phyloP scores from a whole-genome alignment of 2,329 filamentous ascomycete species.

The Paraphoma sp. region DNA sequence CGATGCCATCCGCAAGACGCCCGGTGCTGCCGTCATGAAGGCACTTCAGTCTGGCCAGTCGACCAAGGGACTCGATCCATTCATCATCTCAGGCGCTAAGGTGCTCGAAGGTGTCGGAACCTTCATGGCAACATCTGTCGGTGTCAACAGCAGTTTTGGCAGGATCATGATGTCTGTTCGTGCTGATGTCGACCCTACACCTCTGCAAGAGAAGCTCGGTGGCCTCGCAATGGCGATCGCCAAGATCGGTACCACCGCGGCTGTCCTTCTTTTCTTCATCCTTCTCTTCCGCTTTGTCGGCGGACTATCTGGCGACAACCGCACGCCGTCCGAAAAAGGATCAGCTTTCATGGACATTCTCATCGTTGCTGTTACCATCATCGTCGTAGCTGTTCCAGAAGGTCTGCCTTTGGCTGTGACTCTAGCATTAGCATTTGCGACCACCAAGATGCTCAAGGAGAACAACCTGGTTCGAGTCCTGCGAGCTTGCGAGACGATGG shows the following conservation, averaged over 20 bases:
- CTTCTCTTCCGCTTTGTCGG: slow-evolving; percentile 49
- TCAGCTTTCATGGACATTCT: slow-evolving; percentile 50
- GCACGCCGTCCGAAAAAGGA: slow-evolving; percentile 37
- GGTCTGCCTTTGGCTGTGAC: slow-evolving; percentile 47
- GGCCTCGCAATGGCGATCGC: slow-evolving; percentile 59
- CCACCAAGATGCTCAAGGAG: slow-evolving; percentile 43
- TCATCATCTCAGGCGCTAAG: slow-evolving; percentile 66
- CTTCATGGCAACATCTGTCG: slow-evolving; percentile 62
- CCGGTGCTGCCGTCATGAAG: slow-evolving; percentile 65
- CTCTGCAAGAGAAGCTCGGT: slow-evolving; percentile 62
- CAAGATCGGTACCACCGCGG: slow-evolving; percentile 55
- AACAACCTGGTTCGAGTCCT: slow-evolving; percentile 45
- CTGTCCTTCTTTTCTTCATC: slow-evolving; percentile 47
- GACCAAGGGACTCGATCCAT: slow-evolving; percentile 65
- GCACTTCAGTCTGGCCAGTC: slow-evolving; percentile 59
- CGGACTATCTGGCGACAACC: slow-evolving; percentile 33
- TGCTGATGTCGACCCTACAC: slow-evolving; percentile 60
- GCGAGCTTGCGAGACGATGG: slow-evolving; percentile 46
- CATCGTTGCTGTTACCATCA: slow-evolving; percentile 52
- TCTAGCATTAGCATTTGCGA: slow-evolving; percentile 45
- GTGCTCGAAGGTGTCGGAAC: slow-evolving; percentile 60
- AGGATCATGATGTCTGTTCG: slow-evolving; percentile 64
- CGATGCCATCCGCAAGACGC: slow-evolving; percentile 71
- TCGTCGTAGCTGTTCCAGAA: slow-evolving; percentile 52
- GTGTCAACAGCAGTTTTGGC: slow-evolving; percentile 62